Conservation (phyloP, 805 yeast genomes). For the Candida hungchunana region DNA sequence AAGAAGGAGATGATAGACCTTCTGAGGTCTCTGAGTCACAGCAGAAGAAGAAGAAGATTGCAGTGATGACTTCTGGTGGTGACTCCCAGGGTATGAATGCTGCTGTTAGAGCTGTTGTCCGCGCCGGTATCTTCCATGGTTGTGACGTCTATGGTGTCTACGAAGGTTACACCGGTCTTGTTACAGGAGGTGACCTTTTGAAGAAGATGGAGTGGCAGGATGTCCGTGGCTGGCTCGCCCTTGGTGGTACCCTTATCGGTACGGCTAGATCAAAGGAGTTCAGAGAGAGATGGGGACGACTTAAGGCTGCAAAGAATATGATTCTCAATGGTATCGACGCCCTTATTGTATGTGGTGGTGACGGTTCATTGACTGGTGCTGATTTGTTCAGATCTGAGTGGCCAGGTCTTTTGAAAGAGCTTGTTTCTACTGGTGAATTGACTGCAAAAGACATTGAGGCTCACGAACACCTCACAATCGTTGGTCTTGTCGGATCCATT, state of each 20-base stretch:
- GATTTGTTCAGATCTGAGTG: conserved; percentile 91
- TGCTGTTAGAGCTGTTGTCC: conserved; percentile 89
- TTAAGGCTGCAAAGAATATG: conserved; percentile 78
- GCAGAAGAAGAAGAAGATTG: conserved; percentile 50
- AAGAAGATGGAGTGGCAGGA: conserved; percentile 87
- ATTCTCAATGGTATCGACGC: conserved; percentile 90
- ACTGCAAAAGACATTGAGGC: conserved; percentile 53
- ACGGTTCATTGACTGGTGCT: conserved; percentile 97
- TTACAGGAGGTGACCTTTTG: conserved; percentile 79
- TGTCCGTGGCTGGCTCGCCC: conserved; percentile 87
- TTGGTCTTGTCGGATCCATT: conserved; percentile 94
- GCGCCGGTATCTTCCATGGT: conserved; percentile 81
- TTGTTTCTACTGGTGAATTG: conserved; percentile 51
- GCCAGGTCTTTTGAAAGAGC: conserved; percentile 81
- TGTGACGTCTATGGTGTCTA: conserved; percentile 90
- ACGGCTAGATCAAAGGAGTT: conserved; percentile 91
- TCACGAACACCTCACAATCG: conserved; percentile 73
- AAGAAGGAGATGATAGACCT: conserved; percentile 2
- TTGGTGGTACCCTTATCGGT: conserved; percentile 95
- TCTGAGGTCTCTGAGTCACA: conserved; percentile 1
- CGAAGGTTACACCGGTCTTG: conserved; percentile 95
- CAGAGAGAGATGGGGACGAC: conserved; percentile 80
- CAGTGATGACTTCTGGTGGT: conserved; percentile 98
- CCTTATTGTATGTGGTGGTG: conserved; percentile 96
- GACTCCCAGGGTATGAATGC: conserved; percentile 99